These are phyloP conservation scores for Pythium guiyangense DNA, from an alignment of 352 stramenopile genomes.

Conservation along the genomic window DNA sequence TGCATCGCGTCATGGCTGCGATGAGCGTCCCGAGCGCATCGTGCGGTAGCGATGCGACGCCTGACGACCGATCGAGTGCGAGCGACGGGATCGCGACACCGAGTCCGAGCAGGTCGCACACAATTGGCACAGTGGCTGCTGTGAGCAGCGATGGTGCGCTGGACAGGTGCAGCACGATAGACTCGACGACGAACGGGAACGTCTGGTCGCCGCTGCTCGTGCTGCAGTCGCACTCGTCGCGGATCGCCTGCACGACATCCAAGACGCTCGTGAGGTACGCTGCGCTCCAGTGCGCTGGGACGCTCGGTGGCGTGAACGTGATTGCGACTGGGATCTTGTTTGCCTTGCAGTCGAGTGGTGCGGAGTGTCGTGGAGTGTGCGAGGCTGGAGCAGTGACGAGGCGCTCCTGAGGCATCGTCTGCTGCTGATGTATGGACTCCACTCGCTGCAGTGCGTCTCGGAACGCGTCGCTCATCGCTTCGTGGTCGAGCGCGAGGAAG, in stretches of 20 bases:
- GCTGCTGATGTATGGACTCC: neutral
- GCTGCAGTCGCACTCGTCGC: slow-evolving; percentile 8
- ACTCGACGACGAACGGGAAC: slow-evolving; percentile 8
- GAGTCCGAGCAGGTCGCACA: slow-evolving; percentile 6
- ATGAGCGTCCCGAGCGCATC: slow-evolving; percentile 12
- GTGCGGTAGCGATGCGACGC: slow-evolving; percentile 3
- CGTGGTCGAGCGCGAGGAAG: slow-evolving; percentile 12
- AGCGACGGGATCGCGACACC: slow-evolving; percentile 9
- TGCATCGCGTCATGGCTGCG: slow-evolving; percentile 5
- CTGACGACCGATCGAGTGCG: slow-evolving; percentile 5
- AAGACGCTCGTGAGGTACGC: slow-evolving; percentile 15
- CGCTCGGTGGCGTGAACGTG: slow-evolving; percentile 9
- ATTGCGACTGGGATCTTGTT: slow-evolving; percentile 8
- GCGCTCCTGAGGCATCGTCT: too few relatives aligned
- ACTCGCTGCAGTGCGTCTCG: slow-evolving; percentile 6
- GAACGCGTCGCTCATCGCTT: slow-evolving; percentile 7
- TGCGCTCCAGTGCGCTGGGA: slow-evolving; percentile 10
- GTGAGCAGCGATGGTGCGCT: slow-evolving; percentile 8
- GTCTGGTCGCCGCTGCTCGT: slow-evolving; percentile 6
- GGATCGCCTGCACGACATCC: slow-evolving; percentile 13
- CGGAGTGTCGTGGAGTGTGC: too few relatives aligned
- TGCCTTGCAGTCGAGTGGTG: too few relatives aligned
- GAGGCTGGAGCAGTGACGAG: neutral
- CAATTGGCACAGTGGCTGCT: slow-evolving; percentile 2
- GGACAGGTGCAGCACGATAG: slow-evolving; percentile 5